Evolutionary conservation across 192 early-diverging fungal species (phyloP).

Genomic region (Allomyces macrogynus): DNA sequence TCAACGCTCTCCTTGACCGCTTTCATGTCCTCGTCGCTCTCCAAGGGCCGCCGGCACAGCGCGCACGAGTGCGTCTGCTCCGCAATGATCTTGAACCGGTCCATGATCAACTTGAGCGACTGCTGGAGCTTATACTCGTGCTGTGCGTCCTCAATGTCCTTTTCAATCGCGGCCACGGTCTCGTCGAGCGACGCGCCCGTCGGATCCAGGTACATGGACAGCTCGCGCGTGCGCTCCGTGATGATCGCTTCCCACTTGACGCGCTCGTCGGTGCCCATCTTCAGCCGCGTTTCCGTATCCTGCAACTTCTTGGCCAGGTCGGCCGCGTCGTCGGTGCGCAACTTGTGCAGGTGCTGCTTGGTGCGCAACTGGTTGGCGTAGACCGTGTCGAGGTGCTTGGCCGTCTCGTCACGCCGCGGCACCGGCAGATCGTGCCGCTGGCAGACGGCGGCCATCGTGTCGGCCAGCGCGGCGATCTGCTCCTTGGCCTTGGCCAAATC

Average conservation of each 20-base stretch:
- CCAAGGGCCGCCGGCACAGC: not conserved
- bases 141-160: not conserved
- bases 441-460: not conserved
- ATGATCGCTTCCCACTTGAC: not conserved
- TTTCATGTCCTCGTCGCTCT: slow-evolving; percentile 12
- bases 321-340: not conserved
- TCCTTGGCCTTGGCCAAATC: not conserved
- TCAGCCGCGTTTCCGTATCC: not conserved
- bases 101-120: not conserved
- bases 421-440: not conserved
- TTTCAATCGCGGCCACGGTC: not conserved
- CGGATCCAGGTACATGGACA: not conserved
- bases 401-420: not conserved
- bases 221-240: not conserved
- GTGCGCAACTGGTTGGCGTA: not conserved
- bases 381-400: not conserved
- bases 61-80: not conserved
- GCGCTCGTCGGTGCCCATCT: not conserved
- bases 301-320: not conserved
- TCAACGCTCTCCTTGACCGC: slow-evolving; percentile 10
- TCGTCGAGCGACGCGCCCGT: not conserved
- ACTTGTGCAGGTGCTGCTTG: not conserved
- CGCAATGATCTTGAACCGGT: not conserved
- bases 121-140: not conserved
- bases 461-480: not conserved